These are phyloP conservation scores for Neurospora tetraspora DNA, from an alignment of 495 filamentous ascomycete genomes.

Conservation along the genomic window DNA sequence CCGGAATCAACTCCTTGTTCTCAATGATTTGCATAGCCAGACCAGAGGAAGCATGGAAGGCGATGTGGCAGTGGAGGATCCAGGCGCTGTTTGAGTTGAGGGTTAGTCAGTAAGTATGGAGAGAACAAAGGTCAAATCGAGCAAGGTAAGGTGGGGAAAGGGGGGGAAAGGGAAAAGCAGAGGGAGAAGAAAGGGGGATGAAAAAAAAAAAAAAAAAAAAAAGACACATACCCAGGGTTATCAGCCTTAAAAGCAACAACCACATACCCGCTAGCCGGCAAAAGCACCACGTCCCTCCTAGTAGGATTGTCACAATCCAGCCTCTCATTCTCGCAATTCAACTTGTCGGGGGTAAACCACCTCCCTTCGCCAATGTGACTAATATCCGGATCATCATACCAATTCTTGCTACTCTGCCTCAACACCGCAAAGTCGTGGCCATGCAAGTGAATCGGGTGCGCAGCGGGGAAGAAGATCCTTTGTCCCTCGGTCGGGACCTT, in stretches of 20 bases:
- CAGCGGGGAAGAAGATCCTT: constrained; percentile 3
- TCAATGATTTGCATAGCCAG: constrained; percentile 35
- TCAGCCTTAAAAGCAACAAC: constrained; percentile 31
- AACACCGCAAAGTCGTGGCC: constrained; percentile 50
- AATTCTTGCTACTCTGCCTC: constrained; percentile 10
- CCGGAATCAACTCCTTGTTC: constrained; percentile 19
- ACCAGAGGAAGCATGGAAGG: constrained; percentile 35
- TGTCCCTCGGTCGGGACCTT: background rate
- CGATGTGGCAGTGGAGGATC: constrained; percentile 33
- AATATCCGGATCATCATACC: constrained; percentile 1
- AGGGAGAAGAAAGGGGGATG: no score
- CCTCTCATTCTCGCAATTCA: background rate
- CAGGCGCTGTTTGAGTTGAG: constrained; percentile 19
- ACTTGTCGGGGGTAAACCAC: background rate
- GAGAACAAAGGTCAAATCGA: no score
- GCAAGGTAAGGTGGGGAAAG: background rate
- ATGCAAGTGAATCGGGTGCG: constrained; percentile 44
- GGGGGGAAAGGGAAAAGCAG: background rate
- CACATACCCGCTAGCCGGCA: constrained; percentile 22
- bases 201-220: background rate
- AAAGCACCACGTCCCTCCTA: constrained; percentile 19
- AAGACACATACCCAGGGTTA: constrained; percentile 20
- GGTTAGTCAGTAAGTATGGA: background rate
- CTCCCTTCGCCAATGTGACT: background rate
- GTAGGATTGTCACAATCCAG: constrained; percentile 20